Percentiles rank a stretch among this genome's conserved stretches.
Conservation (phyloP, 352 stramenopile genomes). For the Phytophthora pluvialis region DNA sequence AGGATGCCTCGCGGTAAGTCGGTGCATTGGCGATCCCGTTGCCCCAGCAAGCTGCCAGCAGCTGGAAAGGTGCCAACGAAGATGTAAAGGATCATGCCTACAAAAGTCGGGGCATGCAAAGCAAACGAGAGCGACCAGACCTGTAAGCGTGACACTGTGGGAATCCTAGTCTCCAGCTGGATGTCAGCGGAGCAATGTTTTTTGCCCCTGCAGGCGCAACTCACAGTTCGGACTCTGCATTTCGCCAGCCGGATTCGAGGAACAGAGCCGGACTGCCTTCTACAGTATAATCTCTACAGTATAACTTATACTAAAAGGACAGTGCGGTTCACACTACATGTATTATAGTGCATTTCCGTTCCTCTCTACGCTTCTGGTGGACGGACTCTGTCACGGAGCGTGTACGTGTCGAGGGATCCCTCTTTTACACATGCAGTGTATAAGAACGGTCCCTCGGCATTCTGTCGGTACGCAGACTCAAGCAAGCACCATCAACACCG, state of each 20-base stretch:
- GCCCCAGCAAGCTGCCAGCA: not conserved
- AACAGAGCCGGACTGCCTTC: conserved; percentile 1
- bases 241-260: conserved; percentile 5
- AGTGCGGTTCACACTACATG: no score
- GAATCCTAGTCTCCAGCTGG: conserved; percentile 18
- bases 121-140: conserved; percentile 22
- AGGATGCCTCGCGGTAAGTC: conserved; percentile 10
- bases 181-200: conserved; percentile 11
- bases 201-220: not conserved
- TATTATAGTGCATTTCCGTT: no score
- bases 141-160: conserved; percentile 6
- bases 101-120: conserved; percentile 21
- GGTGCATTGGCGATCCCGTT: conserved; percentile 4
- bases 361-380: not conserved
- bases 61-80: conserved; percentile 15
- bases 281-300: no score
- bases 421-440: not conserved
- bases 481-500: not conserved
- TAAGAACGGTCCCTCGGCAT: conserved; percentile 14
- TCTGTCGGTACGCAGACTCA: not conserved
- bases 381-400: no score
- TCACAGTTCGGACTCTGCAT: conserved; percentile 10
- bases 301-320: no score
- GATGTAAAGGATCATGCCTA: conserved; percentile 24
- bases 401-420: not conserved